Evolutionary conservation across 805 yeast species (phyloP).

Genomic region (Yarrowia keelungensis): DNA sequence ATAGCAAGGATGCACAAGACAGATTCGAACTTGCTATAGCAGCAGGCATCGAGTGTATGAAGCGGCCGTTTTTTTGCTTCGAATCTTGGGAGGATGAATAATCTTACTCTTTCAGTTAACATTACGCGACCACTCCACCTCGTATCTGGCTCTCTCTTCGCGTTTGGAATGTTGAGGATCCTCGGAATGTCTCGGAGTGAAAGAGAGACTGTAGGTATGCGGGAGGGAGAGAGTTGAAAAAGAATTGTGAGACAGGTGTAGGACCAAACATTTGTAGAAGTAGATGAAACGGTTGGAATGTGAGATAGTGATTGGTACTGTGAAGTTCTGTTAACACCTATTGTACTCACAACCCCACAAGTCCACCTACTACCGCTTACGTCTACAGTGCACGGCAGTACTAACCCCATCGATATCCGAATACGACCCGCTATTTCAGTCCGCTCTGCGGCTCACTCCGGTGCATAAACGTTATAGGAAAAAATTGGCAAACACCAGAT

Average conservation of each 20-base stretch:
- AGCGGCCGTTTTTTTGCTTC: background rate
- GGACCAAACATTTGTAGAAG: too few species aligned
- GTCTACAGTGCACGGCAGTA: background rate
- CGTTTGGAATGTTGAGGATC: constrained; percentile 28
- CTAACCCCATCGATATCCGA: constrained; percentile 4
- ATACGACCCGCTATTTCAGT: constrained; percentile 15
- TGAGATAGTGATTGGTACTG: too few species aligned
- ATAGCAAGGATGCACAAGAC: background rate
- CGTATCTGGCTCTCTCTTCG: constrained; percentile 22
- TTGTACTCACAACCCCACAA: too few species aligned
- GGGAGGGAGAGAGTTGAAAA: background rate
- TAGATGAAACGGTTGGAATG: too few species aligned
- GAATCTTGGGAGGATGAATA: background rate
- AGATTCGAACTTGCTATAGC: background rate
- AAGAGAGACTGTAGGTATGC: background rate
- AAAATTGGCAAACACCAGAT: background rate
- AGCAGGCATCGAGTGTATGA: too few species aligned
- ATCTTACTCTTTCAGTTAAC: background rate
- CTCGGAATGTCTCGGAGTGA: constrained; percentile 24
- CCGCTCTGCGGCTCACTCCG: constrained; percentile 1
- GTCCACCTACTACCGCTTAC: too few species aligned
- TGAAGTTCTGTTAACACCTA: too few species aligned
- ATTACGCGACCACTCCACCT: constrained; percentile 4
- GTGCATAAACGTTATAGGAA: constrained; percentile 6
- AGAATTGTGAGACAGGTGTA: background rate